Base-by-base conservation (phyloP, 179 eudicot genomes). In the Camellia oleifera region DNA sequence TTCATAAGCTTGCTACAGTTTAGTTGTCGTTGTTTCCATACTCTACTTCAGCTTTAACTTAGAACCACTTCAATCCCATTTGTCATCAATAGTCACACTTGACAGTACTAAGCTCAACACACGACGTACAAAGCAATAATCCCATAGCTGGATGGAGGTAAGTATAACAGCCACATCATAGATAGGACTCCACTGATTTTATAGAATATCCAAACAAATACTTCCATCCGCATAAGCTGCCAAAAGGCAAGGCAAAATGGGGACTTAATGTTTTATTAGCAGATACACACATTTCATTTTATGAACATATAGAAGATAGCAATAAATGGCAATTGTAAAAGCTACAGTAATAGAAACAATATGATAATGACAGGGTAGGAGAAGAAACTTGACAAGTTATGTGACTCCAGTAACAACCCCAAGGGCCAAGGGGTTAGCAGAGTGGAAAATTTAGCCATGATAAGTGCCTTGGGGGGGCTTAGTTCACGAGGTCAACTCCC, bases 111-210 rank as follows among this genome's bases (percentile, higher is more conserved):
- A 57, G 65, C 46, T 42, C 42, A 18, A 44, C 18, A 68, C 0
- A 23, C 26, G 26, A 50, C 45, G 8, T 12, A 70, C 2, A 70
- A 66, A 75, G 74, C 56, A 45, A 63, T 9, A 18, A 54, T 71
- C 52, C 50, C 72, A 69, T 12, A 93, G 95, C 95, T 91, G 95
- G 77, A 91, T 93, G 76, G 97, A 93, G 52, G 97, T 93, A 70
- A 93, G 92, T 85, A 91, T 93, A 69, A 95, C 97, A 79, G 97
- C 97, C 52, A 91, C 97, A 81, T 93, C 97, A 85, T 93, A 93
- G 26, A 93, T 93, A 62, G 97, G 97, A 81, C 97, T 93, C 97
- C 97, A 93, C 79, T 93, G 97, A 76, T 93, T 93, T 88, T 93
- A 95, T 82, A 93, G 88, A 75, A 93, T 93, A 80, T 93, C 97